These are phyloP conservation scores for Penicillium sumatraense DNA, from an alignment of 2,329 filamentous ascomycete species.

Conservation along the genomic window DNA sequence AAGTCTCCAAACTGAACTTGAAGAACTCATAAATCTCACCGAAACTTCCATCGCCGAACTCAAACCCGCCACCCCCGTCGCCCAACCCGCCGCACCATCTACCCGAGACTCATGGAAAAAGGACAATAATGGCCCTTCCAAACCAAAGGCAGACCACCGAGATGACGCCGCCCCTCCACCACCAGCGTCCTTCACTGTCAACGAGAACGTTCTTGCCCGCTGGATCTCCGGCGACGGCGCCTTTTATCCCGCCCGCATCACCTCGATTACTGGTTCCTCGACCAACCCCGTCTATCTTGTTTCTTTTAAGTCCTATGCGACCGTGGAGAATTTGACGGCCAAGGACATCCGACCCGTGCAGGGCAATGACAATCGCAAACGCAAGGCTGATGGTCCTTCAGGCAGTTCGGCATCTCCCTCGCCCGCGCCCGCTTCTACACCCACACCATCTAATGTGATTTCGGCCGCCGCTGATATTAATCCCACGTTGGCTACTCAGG, in stretches of 20 bases:
- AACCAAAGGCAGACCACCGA: slow-evolving; percentile 48
- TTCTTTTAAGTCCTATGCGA: slow-evolving; percentile 87
- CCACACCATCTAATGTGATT: slow-evolving; percentile 59
- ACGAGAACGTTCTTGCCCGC: slow-evolving; percentile 87
- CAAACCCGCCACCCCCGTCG: slow-evolving; percentile 59
- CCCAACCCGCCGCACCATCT: slow-evolving; percentile 56
- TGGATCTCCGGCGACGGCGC: slow-evolving; percentile 87
- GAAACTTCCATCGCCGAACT: slow-evolving; percentile 82
- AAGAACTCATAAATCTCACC: slow-evolving; percentile 78
- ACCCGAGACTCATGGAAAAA: slow-evolving; percentile 75
- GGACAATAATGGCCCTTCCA: slow-evolving; percentile 65
- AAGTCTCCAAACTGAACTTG: slow-evolving; percentile 77
- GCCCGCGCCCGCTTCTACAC: slow-evolving; percentile 46
- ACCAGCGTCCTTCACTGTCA: slow-evolving; percentile 73
- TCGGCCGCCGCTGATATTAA: slow-evolving; percentile 71
- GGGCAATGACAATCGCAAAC: slow-evolving; percentile 70
- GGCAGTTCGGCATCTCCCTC: slow-evolving; percentile 52
- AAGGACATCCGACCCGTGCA: slow-evolving; percentile 82
- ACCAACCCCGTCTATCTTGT: slow-evolving; percentile 91
- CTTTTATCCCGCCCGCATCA: slow-evolving; percentile 92
- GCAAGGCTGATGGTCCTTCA: slow-evolving; percentile 81
- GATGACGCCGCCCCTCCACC: slow-evolving; percentile 55
- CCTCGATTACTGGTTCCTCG: slow-evolving; percentile 90
- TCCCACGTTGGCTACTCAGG: slow-evolving; percentile 66
- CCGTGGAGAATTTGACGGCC: slow-evolving; percentile 77